Evolutionary conservation across 768 basidiomycete genomes (phyloP).

Genomic region (Psilocybe sp.): DNA sequence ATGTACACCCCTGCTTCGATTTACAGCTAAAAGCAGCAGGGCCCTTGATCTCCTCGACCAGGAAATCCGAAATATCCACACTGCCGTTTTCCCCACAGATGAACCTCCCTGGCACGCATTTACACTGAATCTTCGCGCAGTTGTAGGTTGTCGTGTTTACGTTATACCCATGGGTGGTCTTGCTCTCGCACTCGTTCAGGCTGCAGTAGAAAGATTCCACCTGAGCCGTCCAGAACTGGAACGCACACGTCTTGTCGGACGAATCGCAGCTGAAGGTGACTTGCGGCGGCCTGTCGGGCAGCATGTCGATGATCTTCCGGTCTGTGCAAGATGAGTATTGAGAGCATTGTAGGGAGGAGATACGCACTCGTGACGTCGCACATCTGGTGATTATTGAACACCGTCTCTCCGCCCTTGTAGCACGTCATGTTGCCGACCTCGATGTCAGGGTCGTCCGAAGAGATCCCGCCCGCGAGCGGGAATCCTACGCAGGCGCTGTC

Average conservation of each 20-base stretch:
- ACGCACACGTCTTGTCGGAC: conserved; percentile 64
- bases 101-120: conserved; percentile 91
- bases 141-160: conserved; percentile 70
- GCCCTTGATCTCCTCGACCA: conserved; percentile 85
- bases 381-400: conserved; percentile 96
- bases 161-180: conserved; percentile 48
- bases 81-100: conserved; percentile 95
- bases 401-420: conserved; percentile 88
- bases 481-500: conserved; percentile 80
- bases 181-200: conserved; percentile 65
- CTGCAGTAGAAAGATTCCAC: conserved; percentile 96
- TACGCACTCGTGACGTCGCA: conserved; percentile 94
- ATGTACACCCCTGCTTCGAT: conserved; percentile 71
- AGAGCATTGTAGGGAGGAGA: neutral
- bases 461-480: conserved; percentile 44
- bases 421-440: conserved; percentile 69
- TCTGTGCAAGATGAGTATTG: conserved; percentile 44
- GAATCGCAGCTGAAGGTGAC: conserved; percentile 93
- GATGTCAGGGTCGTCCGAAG: conserved; percentile 16
- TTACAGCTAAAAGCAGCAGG: conserved; percentile 85
- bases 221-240: conserved; percentile 98
- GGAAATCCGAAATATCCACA: conserved; percentile 90
- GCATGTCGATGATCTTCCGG: conserved; percentile 91
- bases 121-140: conserved; percentile 85
- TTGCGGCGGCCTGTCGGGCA: conserved; percentile 86